Base-by-base conservation (phyloP, 495 filamentous ascomycete species). In the Penicillium paxilli region DNA sequence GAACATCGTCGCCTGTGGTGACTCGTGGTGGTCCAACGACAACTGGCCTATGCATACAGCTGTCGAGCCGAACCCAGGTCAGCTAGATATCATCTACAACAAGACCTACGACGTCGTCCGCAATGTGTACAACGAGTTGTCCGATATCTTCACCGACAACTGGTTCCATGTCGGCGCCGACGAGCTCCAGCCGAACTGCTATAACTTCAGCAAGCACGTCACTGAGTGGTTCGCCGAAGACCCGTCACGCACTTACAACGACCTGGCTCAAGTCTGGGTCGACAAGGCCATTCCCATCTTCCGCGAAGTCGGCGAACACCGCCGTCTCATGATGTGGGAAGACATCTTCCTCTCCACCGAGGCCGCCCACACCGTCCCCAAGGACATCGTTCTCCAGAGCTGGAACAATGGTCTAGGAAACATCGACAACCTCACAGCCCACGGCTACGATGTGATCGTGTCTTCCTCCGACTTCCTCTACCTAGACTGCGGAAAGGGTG, bases 1-100 rank as follows among this genome's bases (percentile, higher is more conserved):
- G 3, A 59, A 71, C 7, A 77, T 83, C 20, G 73, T 83, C 17
- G 63, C 79, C 1, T 83, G 80, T 55, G 65, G 57, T 12, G 60
- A 83, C 56, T 74, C 76, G 1, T 83, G 80, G 80, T 83, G 80
- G 80, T 79, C 75, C 17, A 82, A 83, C 49, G 80, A 83, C 47
- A 64, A 69, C 40, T 82, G 70, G 71, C 49, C 70, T 3, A 54
- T 68, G 10, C 80, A 83, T 58, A 83, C 79, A 2, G 78, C 79
- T 22, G 77, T 83, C 8, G 75, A 83, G 67, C 80, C 80, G 1
- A 79, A 76, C 51, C 80, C 80, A 0, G 80, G 80, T 25, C 80
- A 83, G 48, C 70, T 83, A 41, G 80, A 83, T 55, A 80, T 81
- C 56, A 71, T 82, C 55, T 76, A 80, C 59, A 66, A 71, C 62